Base-by-base conservation (phyloP, 345 rosid genomes). In the Acer campestre region DNA sequence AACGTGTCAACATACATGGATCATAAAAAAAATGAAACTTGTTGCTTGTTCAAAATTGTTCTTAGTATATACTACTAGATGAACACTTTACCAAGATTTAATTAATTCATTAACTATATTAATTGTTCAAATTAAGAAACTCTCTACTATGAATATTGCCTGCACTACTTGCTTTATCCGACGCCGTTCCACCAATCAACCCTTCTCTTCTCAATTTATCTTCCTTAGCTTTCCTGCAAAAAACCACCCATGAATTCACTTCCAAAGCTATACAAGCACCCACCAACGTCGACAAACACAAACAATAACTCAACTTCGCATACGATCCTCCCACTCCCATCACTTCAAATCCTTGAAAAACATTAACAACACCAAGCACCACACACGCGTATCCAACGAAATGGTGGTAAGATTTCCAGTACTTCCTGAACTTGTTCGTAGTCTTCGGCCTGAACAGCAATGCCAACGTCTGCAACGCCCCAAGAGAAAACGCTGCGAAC, bases 381-480 rank as follows among this genome's bases (percentile, higher is more conserved):
- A 96, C 98, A 17, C 98, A 92, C 7, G 86, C 88, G 27, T 96
- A 92, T 81, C 99, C 98, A 0, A 96, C 98, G 79, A 94, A 90
- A 83, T 96, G 98, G 84, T 96, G 98, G 84, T 96, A 96, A 1
- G 98, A 92, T 83, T 96, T 96, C 98, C 99, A 96, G 16, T 96
- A 93, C 74, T 89, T 96, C 76, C 99, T 80, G 72, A 88, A 94
- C 86, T 89, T 90, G 82, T 92, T 88, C 0, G 99, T 94, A 0
- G 98, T 90, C 88, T 82, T 90, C 0, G 99, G 98, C 85, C 98
- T 81, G 44, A 96, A 94, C 56, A 96, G 78, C 68, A 96, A 69
- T 6, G 99, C 98, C 51, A 94, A 75, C 0, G 98, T 96, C 80
- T 96, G 99, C 23, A 94, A 74, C 0, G 82, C 88, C 1, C 90